Percentiles rank a stretch among this genome's conserved stretches.
Conservation (phyloP, 2,329 filamentous ascomycete genomes). For the Alternaria gansuensis region DNA sequence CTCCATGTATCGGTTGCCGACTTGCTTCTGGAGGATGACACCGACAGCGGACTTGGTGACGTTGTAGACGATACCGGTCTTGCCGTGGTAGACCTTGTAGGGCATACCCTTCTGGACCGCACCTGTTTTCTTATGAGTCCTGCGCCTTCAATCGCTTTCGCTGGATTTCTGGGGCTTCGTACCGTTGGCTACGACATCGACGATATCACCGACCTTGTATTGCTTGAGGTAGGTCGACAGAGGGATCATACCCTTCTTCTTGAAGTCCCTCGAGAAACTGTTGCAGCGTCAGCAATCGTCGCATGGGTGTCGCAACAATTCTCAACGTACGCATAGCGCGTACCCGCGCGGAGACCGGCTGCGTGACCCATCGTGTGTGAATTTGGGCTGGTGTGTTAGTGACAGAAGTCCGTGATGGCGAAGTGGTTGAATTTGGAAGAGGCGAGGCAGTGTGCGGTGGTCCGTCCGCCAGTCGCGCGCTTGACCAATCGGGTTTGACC, state of each 20-base stretch:
- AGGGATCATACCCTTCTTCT: slow-evolving; percentile 92
- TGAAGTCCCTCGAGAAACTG: slow-evolving; percentile 87
- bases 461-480: slow-evolving; percentile 1
- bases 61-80: slow-evolving; percentile 95
- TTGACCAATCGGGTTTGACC: slow-evolving; percentile 1
- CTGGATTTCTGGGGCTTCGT: slow-evolving; percentile 63
- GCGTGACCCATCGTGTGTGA: slow-evolving; percentile 63
- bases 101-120: slow-evolving; percentile 73
- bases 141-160: slow-evolving; percentile 14
- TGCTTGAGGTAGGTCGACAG: slow-evolving; percentile 93
- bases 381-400: slow-evolving; percentile 35
- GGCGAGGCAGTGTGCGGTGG: slow-evolving; percentile 14
- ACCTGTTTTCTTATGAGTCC: slow-evolving; percentile 44
- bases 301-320: slow-evolving; percentile 10
- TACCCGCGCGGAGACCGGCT: slow-evolving; percentile 57
- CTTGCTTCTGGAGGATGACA: slow-evolving; percentile 97
- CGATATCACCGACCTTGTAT: slow-evolving; percentile 98
- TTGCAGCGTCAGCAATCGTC: slow-evolving; percentile 35
- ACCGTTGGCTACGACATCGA: slow-evolving; percentile 99
- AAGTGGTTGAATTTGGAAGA: slow-evolving; percentile 11
- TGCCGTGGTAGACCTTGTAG: slow-evolving; percentile 99
- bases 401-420: slow-evolving; percentile 16
- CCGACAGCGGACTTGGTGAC: slow-evolving; percentile 97
- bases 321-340: slow-evolving; percentile 53
- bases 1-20: slow-evolving; percentile 99